Evolutionary conservation across 1,284 basidiomycete genomes (phyloP).

Genomic region (Anthracocystis setariae): DNA sequence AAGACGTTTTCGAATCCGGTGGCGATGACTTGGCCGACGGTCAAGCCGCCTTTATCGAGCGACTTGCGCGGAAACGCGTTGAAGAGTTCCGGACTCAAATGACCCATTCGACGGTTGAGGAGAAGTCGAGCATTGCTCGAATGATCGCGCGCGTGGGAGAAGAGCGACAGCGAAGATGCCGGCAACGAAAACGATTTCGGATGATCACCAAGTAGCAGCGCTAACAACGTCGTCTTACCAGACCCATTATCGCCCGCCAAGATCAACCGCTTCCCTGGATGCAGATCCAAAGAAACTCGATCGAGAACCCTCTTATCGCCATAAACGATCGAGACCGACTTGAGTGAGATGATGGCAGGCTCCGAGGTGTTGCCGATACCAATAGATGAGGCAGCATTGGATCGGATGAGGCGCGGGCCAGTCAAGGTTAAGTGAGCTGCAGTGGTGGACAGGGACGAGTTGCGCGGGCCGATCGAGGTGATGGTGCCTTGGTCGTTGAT

Average conservation of each 20-base stretch:
- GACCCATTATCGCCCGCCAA: slow-evolving; percentile 72
- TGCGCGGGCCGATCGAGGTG: slow-evolving; percentile 68
- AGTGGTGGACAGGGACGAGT: neutral
- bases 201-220: slow-evolving; percentile 90
- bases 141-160: slow-evolving; percentile 52
- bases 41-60: slow-evolving; percentile 52
- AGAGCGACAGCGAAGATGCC: slow-evolving; percentile 49
- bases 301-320: slow-evolving; percentile 73
- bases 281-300: slow-evolving; percentile 41
- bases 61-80: slow-evolving; percentile 79
- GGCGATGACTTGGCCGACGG: slow-evolving; percentile 56
- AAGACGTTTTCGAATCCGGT: slow-evolving; percentile 64
- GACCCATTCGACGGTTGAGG: slow-evolving; percentile 70
- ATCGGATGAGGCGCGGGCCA: slow-evolving; percentile 22
- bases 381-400: slow-evolving; percentile 11
- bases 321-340: slow-evolving; percentile 79
- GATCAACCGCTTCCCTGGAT: slow-evolving; percentile 43
- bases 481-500: slow-evolving; percentile 72
- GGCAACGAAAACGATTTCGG: slow-evolving; percentile 83
- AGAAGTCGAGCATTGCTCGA: slow-evolving; percentile 55
- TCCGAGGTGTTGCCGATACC: slow-evolving; percentile 42
- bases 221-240: slow-evolving; percentile 94
- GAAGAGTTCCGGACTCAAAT: slow-evolving; percentile 87
- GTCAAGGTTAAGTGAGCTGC: neutral
- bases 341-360: slow-evolving; percentile 74